Evolutionary conservation across 208 protist species (phyloP).

Genomic region (Porcisia hertigi): DNA sequence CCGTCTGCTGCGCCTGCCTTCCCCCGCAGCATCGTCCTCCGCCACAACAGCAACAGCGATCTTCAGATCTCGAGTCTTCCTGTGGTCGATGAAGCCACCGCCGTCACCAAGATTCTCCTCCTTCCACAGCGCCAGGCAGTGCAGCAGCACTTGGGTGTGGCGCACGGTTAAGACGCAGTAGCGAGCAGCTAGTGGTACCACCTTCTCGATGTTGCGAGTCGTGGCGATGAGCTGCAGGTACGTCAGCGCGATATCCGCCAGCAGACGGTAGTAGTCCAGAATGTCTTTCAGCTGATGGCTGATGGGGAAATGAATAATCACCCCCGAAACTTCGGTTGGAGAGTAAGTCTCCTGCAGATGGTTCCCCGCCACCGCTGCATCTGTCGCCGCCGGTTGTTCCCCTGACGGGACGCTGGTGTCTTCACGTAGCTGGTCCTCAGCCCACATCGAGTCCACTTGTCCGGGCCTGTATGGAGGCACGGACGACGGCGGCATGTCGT

Average conservation of each 20-base stretch:
- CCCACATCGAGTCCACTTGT: not conserved
- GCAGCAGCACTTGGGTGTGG: slow-evolving; percentile 23
- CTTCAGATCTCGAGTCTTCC: no score
- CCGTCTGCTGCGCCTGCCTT: not conserved
- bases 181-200: slow-evolving; percentile 11
- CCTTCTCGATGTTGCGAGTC: not conserved
- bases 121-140: slow-evolving; percentile 11
- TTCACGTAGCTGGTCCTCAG: not conserved
- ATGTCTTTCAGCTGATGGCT: slow-evolving; percentile 13
- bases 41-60: not conserved
- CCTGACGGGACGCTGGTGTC: not conserved
- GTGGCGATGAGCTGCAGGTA: slow-evolving; percentile 8
- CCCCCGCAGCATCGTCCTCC: no score
- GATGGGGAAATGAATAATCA: slow-evolving; percentile 11
- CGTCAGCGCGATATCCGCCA: slow-evolving; percentile 24
- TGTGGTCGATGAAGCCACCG: not conserved
- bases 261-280: slow-evolving; percentile 22
- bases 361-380: not conserved
- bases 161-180: slow-evolving; percentile 17
- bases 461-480: not conserved
- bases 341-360: not conserved
- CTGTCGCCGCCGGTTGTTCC: not conserved
- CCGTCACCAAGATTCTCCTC: slow-evolving; percentile 12
- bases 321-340: no score
- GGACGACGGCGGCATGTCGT: not conserved